Conservation (phyloP, 768 basidiomycete genomes). For the Pulveroboletus sp. region DNA sequence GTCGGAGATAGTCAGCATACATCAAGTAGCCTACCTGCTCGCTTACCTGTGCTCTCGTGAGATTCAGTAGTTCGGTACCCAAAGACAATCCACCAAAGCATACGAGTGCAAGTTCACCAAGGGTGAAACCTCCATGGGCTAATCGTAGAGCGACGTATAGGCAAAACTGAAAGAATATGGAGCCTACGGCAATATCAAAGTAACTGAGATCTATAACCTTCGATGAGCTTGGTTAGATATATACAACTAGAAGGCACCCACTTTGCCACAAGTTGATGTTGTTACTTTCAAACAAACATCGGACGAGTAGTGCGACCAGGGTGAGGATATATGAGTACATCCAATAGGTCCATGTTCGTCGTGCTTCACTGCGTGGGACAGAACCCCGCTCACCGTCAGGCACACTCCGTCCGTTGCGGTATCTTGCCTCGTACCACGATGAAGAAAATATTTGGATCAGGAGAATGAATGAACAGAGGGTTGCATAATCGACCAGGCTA, state of each 20-base stretch:
- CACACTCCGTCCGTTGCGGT: slow-evolving; percentile 35
- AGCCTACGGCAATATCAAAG: slow-evolving; percentile 67
- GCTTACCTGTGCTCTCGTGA: slow-evolving; percentile 78
- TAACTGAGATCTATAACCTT: slow-evolving; percentile 60
- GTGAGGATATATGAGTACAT: slow-evolving; percentile 58
- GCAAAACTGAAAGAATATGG: slow-evolving; percentile 86
- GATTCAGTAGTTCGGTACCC: slow-evolving; percentile 78
- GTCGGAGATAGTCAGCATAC: slow-evolving; percentile 2
- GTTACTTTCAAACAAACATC: slow-evolving; percentile 39
- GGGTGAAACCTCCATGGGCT: slow-evolving; percentile 90
- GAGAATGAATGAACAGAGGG: slow-evolving; percentile 74
- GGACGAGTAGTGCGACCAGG: slow-evolving; percentile 44
- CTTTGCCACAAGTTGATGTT: slow-evolving; percentile 66
- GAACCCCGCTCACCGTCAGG: slow-evolving; percentile 69
- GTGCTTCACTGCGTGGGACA: slow-evolving; percentile 68
- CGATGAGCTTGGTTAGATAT: background rate
- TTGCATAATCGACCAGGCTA: slow-evolving; percentile 72
- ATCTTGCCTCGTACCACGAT: slow-evolving; percentile 63
- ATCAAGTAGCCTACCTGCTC: background rate
- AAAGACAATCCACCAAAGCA: slow-evolving; percentile 84
- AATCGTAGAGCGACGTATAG: slow-evolving; percentile 86
- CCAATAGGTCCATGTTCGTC: slow-evolving; percentile 58
- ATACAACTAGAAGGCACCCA: slow-evolving; percentile 33
- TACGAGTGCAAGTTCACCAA: slow-evolving; percentile 89
- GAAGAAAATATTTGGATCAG: slow-evolving; percentile 77